Percentiles rank a stretch among this genome's conserved stretches.
Evolutionary conservation across 1,139 yeast genomes (phyloP).

Genomic region (Candida gigantensis): DNA sequence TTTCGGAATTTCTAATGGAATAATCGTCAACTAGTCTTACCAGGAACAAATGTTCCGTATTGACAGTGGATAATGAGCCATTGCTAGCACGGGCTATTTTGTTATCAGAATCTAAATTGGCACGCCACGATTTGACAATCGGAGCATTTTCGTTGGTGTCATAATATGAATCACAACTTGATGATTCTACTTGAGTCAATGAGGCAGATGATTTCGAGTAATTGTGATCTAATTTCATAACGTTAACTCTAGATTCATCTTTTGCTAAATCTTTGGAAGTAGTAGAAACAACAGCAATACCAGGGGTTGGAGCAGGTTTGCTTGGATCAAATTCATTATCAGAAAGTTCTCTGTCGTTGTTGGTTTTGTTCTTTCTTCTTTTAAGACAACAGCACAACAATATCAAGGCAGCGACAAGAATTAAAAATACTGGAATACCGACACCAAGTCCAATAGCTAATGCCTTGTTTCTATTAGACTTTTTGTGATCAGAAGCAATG

Average conservation of each 20-base stretch:
- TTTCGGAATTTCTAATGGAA: conserved; percentile 38
- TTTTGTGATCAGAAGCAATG: conserved; percentile 11
- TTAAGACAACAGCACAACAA: conserved; percentile 61
- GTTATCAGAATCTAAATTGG: conserved; percentile 36
- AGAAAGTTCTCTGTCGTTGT: conserved; percentile 23
- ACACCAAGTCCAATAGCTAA: conserved; percentile 88
- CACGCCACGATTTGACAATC: conserved; percentile 73
- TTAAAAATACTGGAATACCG: conserved; percentile 65
- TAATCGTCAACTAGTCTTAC: conserved; percentile 73
- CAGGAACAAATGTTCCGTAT: conserved; percentile 80
- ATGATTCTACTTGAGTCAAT: conserved; percentile 38
- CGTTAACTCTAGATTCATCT: conserved; percentile 29
- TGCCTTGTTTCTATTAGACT: conserved; percentile 28
- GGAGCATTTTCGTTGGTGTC: conserved; percentile 32
- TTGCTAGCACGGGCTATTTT: conserved; percentile 47
- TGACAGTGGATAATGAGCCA: conserved; percentile 78
- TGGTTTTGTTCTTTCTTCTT: conserved; percentile 36
- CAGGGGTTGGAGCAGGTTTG: conserved; percentile 20
- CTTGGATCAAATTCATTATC: conserved; percentile 6
- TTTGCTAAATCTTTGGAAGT: conserved; percentile 7
- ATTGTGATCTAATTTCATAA: conserved; percentile 50
- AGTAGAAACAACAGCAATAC: conserved; percentile 26
- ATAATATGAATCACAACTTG: conserved; percentile 8
- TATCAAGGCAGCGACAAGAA: conserved; percentile 49
- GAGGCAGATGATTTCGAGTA: conserved; percentile 32